Conservation (phyloP, 179 eudicot genomes). For the Gypsophila paniculata region DNA sequence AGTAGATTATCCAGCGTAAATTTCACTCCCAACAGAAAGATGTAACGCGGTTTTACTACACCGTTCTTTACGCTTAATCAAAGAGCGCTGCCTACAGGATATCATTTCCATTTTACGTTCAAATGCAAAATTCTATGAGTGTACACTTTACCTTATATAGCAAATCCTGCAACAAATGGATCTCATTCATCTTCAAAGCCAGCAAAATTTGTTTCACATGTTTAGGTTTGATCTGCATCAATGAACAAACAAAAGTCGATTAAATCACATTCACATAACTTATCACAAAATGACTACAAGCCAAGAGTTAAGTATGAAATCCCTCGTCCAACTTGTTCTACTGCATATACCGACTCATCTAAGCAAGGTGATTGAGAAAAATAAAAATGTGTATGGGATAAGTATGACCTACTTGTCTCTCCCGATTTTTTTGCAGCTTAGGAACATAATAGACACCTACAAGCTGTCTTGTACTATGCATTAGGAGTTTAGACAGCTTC, state of each 20-base stretch:
- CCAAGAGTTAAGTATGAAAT: background rate
- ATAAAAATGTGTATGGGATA: background rate
- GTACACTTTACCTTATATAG: conserved; percentile 41
- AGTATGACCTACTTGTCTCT: too few species aligned
- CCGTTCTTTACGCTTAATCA: background rate
- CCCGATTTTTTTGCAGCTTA: too few species aligned
- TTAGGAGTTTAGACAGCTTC: too few species aligned
- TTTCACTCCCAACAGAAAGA: background rate
- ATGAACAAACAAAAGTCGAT: background rate
- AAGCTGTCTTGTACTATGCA: background rate
- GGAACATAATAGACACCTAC: background rate
- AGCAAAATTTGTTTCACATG: conserved; percentile 38
- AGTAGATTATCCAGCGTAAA: background rate
- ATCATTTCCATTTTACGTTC: background rate
- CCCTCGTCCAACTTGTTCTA: background rate
- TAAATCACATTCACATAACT: background rate
- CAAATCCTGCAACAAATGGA: conserved; percentile 36
- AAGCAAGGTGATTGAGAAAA: background rate
- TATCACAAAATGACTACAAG: background rate
- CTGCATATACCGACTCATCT: background rate
- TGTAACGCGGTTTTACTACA: background rate
- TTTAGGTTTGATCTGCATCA: conserved; percentile 51
- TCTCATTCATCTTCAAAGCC: conserved; percentile 46
- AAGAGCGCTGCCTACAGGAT: background rate
- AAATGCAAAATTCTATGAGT: conserved; percentile 1